Evolutionary conservation across 176 grass and related monocot genomes (phyloP).

Genomic region (Echinochloa phyllopogon): DNA sequence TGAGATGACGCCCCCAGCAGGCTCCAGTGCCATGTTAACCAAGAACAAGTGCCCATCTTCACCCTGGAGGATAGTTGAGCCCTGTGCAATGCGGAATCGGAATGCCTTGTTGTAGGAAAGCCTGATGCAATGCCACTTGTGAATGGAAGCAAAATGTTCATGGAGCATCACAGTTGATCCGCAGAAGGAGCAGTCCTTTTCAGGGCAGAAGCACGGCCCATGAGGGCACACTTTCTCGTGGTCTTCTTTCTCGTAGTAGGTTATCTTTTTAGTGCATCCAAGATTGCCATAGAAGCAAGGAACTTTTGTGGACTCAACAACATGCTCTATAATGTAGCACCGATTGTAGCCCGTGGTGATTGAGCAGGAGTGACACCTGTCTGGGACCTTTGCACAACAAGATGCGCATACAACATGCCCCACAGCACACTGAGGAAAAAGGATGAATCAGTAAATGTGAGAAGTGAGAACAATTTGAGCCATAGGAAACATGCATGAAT

Average conservation of each 20-base stretch:
- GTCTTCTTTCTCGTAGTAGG: constrained; percentile 37
- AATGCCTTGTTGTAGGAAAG: constrained; percentile 27
- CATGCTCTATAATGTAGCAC: constrained; percentile 47
- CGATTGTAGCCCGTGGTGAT: constrained; percentile 44
- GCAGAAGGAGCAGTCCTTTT: not conserved
- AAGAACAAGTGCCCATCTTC: constrained; percentile 32
- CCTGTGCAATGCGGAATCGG: not conserved
- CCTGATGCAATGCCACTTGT: constrained; percentile 5
- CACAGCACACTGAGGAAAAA: constrained; percentile 36
- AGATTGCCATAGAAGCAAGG: constrained; percentile 33
- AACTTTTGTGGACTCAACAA: constrained; percentile 45
- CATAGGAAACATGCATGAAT: not conserved
- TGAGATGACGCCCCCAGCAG: constrained; percentile 12
- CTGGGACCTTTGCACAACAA: constrained; percentile 33
- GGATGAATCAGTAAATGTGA: not conserved
- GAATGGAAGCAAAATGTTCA: not conserved
- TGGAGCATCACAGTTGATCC: constrained; percentile 1
- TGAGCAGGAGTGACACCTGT: constrained; percentile 46
- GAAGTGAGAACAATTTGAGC: not conserved
- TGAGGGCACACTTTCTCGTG: constrained; percentile 44
- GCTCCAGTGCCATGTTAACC: constrained; percentile 28
- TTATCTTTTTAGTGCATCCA: constrained; percentile 38
- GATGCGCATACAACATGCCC: constrained; percentile 49
- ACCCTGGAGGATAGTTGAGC: not conserved
- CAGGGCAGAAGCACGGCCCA: constrained; percentile 46